Evolutionary conservation across 805 yeast species (phyloP), one percentile per base, ranked within the genome.

Genomic region (Ogataea salicorniae): DNA sequence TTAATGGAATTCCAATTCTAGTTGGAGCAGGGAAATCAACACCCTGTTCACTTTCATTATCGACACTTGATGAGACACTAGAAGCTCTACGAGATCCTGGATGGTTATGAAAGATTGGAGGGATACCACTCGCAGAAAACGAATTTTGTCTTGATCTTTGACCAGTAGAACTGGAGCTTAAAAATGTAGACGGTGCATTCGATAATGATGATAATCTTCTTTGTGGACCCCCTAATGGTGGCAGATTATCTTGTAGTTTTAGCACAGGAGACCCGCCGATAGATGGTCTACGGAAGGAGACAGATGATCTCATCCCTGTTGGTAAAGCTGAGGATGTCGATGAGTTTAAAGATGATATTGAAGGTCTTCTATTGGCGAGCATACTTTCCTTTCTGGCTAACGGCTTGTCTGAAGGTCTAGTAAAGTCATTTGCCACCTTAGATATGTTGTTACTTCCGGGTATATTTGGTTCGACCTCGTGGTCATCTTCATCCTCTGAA

Each of bases 141-240:
- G 37, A 22, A 33, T 49, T 45, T 39, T 41, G 43, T 29, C 23
- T 34, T 34, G 26, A 41, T 42, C 38, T 37, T 38, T 18, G 34
- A 16, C 40, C 29, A 11, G 36, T 13, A 29, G 26, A 7, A 6
- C 22, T 22, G 15, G 41, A 8, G 3, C 42, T n/a, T 7, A 22
- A 13, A 6, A 17, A 11, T 18, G 35, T 29, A 33, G 49, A 38
- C 5, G 17, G 16, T 6, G 23, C 31, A 5, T 35, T 29, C 2
- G 53, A 44, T 34, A 56, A 44, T 0, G 61, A 57, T n/a, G 59
- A 54, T n/a, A 55, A 41, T 31, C 61, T 42, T 37, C 54, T 48
- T 37, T 50, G 54, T 14, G 46, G 26, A 17, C 34, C 39, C 8
- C 18, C 42, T 40, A 23, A 18, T 15, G 41, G 20, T 6, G 37